Percentiles rank a stretch among this genome's conserved stretches.
These are phyloP conservation scores for Liriodendron chinense DNA, from an alignment of 164 flowering plant genomes.

Conservation along the genomic window DNA sequence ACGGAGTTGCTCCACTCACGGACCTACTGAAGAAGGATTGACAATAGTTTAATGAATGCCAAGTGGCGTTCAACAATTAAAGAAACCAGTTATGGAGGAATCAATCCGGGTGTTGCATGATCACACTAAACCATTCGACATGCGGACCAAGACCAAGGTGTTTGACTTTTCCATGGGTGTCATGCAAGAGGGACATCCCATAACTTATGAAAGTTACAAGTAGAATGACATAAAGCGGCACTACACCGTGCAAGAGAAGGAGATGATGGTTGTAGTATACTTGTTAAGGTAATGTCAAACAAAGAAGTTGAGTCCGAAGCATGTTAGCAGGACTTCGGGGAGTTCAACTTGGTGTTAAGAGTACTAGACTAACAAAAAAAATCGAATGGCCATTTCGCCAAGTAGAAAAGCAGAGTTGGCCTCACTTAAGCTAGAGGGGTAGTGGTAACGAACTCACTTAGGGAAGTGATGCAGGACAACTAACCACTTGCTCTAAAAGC, in stretches of 20 bases:
- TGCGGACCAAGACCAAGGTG: conserved; percentile 11
- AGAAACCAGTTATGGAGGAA: background rate
- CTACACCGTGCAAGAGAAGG: conserved; percentile 11
- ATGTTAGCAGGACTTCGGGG: background rate
- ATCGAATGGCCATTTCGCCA: background rate
- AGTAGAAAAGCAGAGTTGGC: conserved; percentile 1
- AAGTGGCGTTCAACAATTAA: conserved; percentile 18
- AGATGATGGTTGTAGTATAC: conserved; percentile 4
- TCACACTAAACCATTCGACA: conserved; percentile 12
- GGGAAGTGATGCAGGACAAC: too few species aligned
- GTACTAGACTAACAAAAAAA: background rate
- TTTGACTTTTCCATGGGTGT: conserved; percentile 12
- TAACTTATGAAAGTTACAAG: conserved; percentile 4
- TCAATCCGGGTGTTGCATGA: conserved; percentile 5
- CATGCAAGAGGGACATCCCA: conserved; percentile 4
- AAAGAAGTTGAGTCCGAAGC: conserved; percentile 3
- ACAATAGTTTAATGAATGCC: background rate
- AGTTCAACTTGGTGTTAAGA: background rate
- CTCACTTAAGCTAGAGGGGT: background rate
- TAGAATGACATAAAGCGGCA: background rate
- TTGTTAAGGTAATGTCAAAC: background rate
- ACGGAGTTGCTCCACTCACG: conserved; percentile 1
- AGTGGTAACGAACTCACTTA: background rate
- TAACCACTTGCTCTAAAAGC: too few species aligned
- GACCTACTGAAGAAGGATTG: conserved; percentile 16